Conservation (phyloP, 371 early-diverging fungal genomes). For the Umbelopsis sp. region DNA sequence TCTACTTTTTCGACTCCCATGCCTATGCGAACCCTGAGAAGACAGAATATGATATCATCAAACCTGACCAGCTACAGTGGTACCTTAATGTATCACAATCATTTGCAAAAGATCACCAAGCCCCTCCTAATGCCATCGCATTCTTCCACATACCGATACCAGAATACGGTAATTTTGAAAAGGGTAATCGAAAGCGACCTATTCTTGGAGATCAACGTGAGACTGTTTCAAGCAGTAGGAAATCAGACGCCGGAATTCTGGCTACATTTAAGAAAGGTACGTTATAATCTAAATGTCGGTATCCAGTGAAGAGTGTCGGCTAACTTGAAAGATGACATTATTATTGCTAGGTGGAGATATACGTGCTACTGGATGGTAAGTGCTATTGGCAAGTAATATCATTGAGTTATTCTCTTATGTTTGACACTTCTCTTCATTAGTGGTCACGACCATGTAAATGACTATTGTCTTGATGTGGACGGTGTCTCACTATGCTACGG, state of each 20-base stretch:
- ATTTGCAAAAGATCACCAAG: constrained; percentile 7
- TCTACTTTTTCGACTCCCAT: constrained; percentile 59
- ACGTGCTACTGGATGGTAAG: constrained; percentile 35
- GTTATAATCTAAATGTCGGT: background rate
- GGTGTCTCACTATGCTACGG: constrained; percentile 54
- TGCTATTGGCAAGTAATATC: background rate
- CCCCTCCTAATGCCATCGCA: constrained; percentile 46
- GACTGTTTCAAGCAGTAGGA: constrained; percentile 31
- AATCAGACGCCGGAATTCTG: background rate
- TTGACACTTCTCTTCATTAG: constrained; percentile 20
- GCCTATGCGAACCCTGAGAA: constrained; percentile 40
- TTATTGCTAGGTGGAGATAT: constrained; percentile 29
- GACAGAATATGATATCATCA: constrained; percentile 46
- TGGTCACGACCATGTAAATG: constrained; percentile 59
- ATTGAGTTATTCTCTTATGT: background rate
- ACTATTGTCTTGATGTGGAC: constrained; percentile 52
- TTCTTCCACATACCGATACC: constrained; percentile 61
- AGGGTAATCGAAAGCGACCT: constrained; percentile 21
- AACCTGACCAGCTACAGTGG: constrained; percentile 57
- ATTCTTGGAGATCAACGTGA: constrained; percentile 49
- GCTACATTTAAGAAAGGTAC: background rate
- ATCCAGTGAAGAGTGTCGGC: background rate
- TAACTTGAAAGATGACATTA: background rate
- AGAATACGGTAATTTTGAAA: constrained; percentile 28
- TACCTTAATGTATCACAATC: constrained; percentile 32